Evolutionary conservation across 2,329 filamentous ascomycete species (phyloP).

Genomic region (Verticillium longisporum): DNA sequence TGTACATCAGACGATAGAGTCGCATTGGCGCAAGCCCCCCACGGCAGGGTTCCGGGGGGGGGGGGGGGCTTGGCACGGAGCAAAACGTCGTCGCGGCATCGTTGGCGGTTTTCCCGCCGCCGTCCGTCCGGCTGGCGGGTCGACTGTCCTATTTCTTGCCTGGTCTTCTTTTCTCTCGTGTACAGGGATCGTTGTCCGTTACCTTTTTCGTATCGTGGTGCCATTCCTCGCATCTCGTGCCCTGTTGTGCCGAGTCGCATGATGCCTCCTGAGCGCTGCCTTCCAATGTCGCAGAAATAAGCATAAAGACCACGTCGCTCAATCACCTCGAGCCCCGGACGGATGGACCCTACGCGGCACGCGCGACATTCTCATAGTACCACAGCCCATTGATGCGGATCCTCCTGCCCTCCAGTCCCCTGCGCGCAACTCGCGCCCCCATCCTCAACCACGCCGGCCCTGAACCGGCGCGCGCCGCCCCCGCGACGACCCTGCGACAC

Average conservation of each 20-base stretch:
- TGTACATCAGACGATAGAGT: background rate
- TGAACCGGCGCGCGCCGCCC: background rate
- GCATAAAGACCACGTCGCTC: background rate
- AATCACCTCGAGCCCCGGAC: background rate
- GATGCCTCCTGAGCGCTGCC: too few relatives aligned
- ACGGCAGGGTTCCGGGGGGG: background rate
- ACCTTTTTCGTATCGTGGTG: background rate
- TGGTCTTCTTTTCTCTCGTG: too few relatives aligned
- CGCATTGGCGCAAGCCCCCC: background rate
- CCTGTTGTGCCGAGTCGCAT: too few relatives aligned
- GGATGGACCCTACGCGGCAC: background rate
- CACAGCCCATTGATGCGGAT: background rate
- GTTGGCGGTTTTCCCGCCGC: background rate
- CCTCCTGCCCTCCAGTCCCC: background rate
- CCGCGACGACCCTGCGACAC: background rate
- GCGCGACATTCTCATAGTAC: background rate
- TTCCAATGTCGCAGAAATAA: background rate
- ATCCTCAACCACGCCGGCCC: background rate
- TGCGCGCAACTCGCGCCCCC: background rate
- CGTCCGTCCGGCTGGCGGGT: background rate
- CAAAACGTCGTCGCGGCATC: background rate
- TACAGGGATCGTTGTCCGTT: background rate
- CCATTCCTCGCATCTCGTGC: too few relatives aligned
- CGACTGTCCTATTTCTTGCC: too few relatives aligned
- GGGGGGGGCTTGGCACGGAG: background rate